Base-by-base conservation (phyloP, 441 rosid species). In the Syzygium syzygioides region DNA sequence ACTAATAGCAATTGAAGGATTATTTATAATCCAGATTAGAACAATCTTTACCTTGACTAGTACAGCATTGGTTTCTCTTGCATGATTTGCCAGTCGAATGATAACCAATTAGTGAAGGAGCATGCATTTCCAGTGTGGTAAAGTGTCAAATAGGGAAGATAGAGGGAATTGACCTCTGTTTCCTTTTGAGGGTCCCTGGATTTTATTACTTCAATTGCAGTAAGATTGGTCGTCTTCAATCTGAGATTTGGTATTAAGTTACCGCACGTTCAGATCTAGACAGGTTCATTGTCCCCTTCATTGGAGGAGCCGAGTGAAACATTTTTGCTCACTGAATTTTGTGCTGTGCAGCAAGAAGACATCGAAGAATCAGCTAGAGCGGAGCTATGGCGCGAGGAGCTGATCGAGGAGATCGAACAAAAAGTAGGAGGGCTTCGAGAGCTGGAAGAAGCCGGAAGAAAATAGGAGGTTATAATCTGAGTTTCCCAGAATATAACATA, bases 391-490 rank as follows among this genome's bases (percentile, higher is more conserved):
- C 96, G 97, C 1, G 98, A 97, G 93, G 98, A 96, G 90, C 93
- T 97, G 92, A 96, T 96, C 1, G 98, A 97, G 93, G 98, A 97
- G 92, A 97, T 96, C 34, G 98, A 97, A 91, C 95, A 96, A 91
- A 96, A 95, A 89, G 98, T 96, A 85, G 98, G 95, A 90, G 95
- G 96, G 34, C 90, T 95, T 53, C 92, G 94, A 7, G 99, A 97
- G 79, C 91, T 97, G 56, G 98, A 97, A 94, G 98, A 97, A 94
- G 97, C 95, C 55, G 95, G 93, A 86, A 91, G 88, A 20, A 95
- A 95, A 85, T 94, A 95, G 91, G 86, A 55, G 55, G 55, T 1
- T 37, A 28, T 37, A 11, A 18, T 68, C 28, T 41, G 80, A 37
- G 28, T 71, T 71, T 71, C 80, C 79, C 80, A 12, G 50, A 14